Base-by-base conservation (phyloP, 352 stramenopile species). In the Globisporangium paddicum region DNA sequence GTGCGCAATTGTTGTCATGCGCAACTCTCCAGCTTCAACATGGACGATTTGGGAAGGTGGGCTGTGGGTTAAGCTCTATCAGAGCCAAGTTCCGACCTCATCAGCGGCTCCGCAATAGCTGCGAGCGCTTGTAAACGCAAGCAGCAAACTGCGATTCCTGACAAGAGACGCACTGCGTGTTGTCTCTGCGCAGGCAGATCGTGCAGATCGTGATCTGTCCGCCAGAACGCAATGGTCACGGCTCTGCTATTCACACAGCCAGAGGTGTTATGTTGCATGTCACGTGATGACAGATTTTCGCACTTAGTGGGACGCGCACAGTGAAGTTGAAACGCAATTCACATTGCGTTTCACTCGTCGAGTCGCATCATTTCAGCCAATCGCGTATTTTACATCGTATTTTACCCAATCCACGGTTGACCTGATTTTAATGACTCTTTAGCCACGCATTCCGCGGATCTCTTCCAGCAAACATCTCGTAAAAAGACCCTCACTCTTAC, bases 241-340 rank as follows among this genome's bases (percentile, higher is more conserved):
- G 14, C 21, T 38, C 25, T 51, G 23, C 23, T 14, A 37, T n/a
- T 48, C 46, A 19, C 37, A n/a, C 37, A n/a, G n/a, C n/a, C n/a
- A 19, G 10, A 42, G 35, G 13, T 14, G n/a, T 1, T 2, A 18
- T 18, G 5, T 34, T 58, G 51, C 51, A 58, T 26, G 51, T 45
- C 51, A 58, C 13, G 35, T 48, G 51, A 58, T 58, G 51, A 56
- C 34, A 42, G 5, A 0, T 28, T 56, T 58, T 38, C 23, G 37
- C 34, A 58, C 50, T 46, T 56, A 46, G 21, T 34, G 35, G 32
- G 11, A 34, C 21, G 14, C 18, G 5, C 21, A 55, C 50, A 56
- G 23, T 46, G 35, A 40, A 26, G 18, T 18, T 55, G 49, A 57
- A 57, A 57, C 51, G 51, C 51, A 57, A 57, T 57, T 25, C 18